Percentiles rank a stretch among this genome's conserved stretches.
These are phyloP conservation scores for Calonectria montana DNA, from an alignment of 2,329 filamentous ascomycete species.

Conservation along the genomic window DNA sequence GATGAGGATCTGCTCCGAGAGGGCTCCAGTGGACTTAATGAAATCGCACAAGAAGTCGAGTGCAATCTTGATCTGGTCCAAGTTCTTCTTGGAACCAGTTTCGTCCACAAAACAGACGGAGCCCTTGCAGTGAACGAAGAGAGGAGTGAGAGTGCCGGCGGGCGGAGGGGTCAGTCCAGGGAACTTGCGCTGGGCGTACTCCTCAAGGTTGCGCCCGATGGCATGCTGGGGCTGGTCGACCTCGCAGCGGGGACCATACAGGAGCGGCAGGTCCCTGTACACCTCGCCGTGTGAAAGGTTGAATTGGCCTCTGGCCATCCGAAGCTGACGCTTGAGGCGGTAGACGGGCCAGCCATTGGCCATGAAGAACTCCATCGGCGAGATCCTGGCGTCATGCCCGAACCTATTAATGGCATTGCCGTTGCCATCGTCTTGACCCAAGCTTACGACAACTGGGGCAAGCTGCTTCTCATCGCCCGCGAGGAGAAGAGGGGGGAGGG, in stretches of 20 bases:
- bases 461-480: too few relatives aligned
- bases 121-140: slow-evolving; percentile 8
- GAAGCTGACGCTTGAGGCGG: too few relatives aligned
- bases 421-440: too few relatives aligned
- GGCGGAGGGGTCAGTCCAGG: not conserved
- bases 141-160: not conserved
- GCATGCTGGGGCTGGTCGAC: not conserved
- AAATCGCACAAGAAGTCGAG: slow-evolving; percentile 31
- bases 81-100: not conserved
- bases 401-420: too few relatives aligned
- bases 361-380: too few relatives aligned
- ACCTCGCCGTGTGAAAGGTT: not conserved
- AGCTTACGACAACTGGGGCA: too few relatives aligned
- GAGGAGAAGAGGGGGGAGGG: too few relatives aligned
- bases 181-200: not conserved
- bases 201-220: not conserved
- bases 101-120: not conserved
- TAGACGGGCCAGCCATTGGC: too few relatives aligned
- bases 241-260: not conserved
- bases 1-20: slow-evolving; percentile 24
- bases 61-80: slow-evolving; percentile 27
- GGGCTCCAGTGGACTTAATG: slow-evolving; percentile 7
- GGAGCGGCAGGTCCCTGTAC: not conserved
- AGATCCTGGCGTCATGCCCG: too few relatives aligned
- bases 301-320: not conserved